Evolutionary conservation across 495 filamentous ascomycete species (phyloP).

Genomic region (Aspergillus bridgeri): DNA sequence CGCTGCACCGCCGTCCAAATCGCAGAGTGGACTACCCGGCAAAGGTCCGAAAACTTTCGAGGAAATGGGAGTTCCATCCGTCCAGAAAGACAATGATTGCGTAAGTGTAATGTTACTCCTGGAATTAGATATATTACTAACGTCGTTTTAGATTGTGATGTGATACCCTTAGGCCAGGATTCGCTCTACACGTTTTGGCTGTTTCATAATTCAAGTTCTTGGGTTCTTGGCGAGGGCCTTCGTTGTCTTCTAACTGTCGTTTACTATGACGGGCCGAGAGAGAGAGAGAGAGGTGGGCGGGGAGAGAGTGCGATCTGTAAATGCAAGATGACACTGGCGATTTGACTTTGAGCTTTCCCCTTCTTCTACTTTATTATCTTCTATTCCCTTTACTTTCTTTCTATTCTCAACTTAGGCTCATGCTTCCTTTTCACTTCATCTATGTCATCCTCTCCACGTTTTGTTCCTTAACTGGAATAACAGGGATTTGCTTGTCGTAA

Average conservation of each 20-base stretch:
- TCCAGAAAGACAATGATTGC: conserved; percentile 80
- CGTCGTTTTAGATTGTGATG: conserved; percentile 53
- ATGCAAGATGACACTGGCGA: not conserved
- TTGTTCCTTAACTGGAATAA: not conserved
- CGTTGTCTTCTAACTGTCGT: not conserved
- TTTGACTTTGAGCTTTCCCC: conserved; percentile 9
- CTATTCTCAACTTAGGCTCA: not conserved
- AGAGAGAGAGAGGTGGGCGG: not conserved
- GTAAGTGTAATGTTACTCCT: conserved; percentile 57
- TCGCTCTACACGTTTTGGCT: conserved; percentile 14
- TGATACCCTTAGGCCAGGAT: conserved; percentile 43
- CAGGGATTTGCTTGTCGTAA: not conserved
- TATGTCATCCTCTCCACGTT: not conserved
- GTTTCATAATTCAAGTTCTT: conserved; percentile 1
- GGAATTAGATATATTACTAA: conserved; percentile 21
- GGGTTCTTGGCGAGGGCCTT: not conserved
- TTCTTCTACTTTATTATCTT: conserved; percentile 11
- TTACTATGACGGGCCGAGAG: not conserved
- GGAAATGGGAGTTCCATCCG: conserved; percentile 89
- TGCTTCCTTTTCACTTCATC: not conserved
- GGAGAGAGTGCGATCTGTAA: too few relatives aligned
- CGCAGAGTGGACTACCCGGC: conserved; percentile 48
- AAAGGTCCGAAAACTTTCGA: conserved; percentile 96
- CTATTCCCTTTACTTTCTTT: not conserved
- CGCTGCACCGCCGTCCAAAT: conserved; percentile 24